phyloP scores from a whole-genome alignment of 768 basidiomycete species.

The Panellus pusillus region DNA sequence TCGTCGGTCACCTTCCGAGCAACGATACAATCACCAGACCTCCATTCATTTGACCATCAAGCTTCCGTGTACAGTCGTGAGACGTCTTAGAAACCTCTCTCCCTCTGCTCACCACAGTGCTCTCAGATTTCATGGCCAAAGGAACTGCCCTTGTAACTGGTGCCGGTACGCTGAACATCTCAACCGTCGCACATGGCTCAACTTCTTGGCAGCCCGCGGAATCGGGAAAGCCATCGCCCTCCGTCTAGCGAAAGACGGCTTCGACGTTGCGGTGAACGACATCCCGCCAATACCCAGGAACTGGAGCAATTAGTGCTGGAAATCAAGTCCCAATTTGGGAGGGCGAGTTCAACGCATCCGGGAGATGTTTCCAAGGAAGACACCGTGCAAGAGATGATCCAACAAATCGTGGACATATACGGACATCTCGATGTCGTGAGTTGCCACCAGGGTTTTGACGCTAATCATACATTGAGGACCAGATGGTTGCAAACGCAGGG shows the following conservation, averaged over 20 bases:
- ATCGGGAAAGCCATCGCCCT: slow-evolving; percentile 43
- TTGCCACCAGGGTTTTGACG: neutral
- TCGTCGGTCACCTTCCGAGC: too few species aligned
- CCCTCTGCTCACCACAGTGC: too few species aligned
- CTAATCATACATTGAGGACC: neutral
- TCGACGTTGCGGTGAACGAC: slow-evolving; percentile 41
- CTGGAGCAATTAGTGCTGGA: slow-evolving; percentile 27
- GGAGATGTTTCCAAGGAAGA: slow-evolving; percentile 36
- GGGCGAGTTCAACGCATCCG: slow-evolving; percentile 11
- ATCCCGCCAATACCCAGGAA: slow-evolving; percentile 25
- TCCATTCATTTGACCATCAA: too few species aligned
- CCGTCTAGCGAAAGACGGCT: slow-evolving; percentile 41
- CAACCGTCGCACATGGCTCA: slow-evolving; percentile 13
- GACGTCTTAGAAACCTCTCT: too few species aligned
- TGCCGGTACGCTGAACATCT: slow-evolving; percentile 30
- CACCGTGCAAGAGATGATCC: slow-evolving; percentile 35
- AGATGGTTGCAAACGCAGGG: neutral
- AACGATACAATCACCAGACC: too few species aligned
- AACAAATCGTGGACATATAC: slow-evolving; percentile 24
- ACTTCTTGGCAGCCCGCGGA: slow-evolving; percentile 32
- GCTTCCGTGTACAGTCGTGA: too few species aligned
- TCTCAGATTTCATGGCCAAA: slow-evolving; percentile 9
- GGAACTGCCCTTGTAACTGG: slow-evolving; percentile 37
- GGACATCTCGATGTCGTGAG: slow-evolving; percentile 38
- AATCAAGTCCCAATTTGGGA: slow-evolving; percentile 21